Conservation (phyloP, 1,139 yeast species). For the Blastobotrys persicus region DNA sequence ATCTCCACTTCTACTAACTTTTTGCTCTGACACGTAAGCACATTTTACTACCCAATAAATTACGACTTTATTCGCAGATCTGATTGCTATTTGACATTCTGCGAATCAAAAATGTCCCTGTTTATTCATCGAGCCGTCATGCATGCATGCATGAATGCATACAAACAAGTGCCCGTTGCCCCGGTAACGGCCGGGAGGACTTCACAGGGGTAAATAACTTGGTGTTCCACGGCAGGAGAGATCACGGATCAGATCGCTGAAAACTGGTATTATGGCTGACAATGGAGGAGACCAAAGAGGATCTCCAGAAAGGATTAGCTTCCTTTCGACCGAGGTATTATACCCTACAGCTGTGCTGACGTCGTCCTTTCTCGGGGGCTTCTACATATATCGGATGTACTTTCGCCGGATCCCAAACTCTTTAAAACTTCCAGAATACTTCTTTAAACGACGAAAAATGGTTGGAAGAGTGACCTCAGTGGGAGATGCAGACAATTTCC, state of each 20-base stretch:
- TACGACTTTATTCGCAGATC: too few species aligned
- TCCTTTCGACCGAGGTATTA: conserved; percentile 22
- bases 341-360: conserved; percentile 29
- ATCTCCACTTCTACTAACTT: too few species aligned
- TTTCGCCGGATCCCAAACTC: conserved; percentile 37
- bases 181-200: neutral
- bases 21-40: too few species aligned
- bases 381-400: conserved; percentile 31
- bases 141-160: too few species aligned
- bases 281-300: conserved; percentile 1
- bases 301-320: neutral
- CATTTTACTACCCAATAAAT: too few species aligned
- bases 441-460: conserved; percentile 45
- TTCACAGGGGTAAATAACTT: neutral
- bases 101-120: too few species aligned
- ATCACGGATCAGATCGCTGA: neutral
- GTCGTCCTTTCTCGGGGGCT: conserved; percentile 28
- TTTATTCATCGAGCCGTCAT: too few species aligned
- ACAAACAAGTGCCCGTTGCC: neutral
- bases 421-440: conserved; percentile 31
- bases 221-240: too few species aligned
- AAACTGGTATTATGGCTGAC: neutral
- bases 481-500: conserved; percentile 96
- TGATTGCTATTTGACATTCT: too few species aligned
- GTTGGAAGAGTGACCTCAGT: conserved; percentile 85